Evolutionary conservation across 495 filamentous ascomycete genomes (phyloP).

Genomic region (Penicillium cinerascens): DNA sequence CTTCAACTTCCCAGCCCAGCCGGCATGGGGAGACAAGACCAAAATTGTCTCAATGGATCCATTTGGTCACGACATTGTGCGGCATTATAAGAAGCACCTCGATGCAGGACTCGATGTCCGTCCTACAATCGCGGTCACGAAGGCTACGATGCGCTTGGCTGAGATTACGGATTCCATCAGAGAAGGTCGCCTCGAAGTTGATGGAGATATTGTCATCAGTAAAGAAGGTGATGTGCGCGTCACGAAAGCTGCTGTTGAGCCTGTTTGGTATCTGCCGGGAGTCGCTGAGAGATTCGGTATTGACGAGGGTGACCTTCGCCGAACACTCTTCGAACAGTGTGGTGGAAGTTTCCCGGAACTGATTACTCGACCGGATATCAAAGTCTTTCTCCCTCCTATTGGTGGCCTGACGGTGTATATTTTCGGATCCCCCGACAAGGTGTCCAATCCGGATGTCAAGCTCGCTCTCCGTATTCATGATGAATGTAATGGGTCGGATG

Average conservation of each 20-base stretch:
- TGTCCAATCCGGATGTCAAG: slow-evolving; percentile 79
- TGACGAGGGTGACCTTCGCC: slow-evolving; percentile 48
- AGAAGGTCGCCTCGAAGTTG: slow-evolving; percentile 24
- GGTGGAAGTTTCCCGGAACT: slow-evolving; percentile 88
- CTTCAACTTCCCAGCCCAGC: slow-evolving; percentile 78
- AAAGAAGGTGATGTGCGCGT: background rate
- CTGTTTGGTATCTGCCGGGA: background rate
- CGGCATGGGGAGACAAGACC: slow-evolving; percentile 82
- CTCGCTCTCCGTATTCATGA: slow-evolving; percentile 91
- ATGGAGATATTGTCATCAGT: background rate
- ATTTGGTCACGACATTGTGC: slow-evolving; percentile 68
- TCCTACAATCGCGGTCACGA: slow-evolving; percentile 91
- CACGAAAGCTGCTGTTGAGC: background rate
- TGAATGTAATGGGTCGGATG: slow-evolving; percentile 95
- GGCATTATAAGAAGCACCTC: slow-evolving; percentile 33
- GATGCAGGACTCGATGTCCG: slow-evolving; percentile 82
- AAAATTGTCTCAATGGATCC: slow-evolving; percentile 99
- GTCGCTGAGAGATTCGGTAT: background rate
- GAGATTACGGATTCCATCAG: slow-evolving; percentile 87
- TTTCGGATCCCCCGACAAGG: slow-evolving; percentile 89
- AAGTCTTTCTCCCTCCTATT: slow-evolving; percentile 92
- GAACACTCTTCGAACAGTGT: slow-evolving; percentile 89
- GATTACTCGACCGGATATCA: slow-evolving; percentile 89
- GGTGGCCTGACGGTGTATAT: slow-evolving; percentile 94
- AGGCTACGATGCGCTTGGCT: slow-evolving; percentile 92